A percentile compares a stretch with the other conserved stretches of the same genome.
These are phyloP conservation scores for Xylaria longipes DNA, from an alignment of 495 filamentous ascomycete species.

Conservation along the genomic window DNA sequence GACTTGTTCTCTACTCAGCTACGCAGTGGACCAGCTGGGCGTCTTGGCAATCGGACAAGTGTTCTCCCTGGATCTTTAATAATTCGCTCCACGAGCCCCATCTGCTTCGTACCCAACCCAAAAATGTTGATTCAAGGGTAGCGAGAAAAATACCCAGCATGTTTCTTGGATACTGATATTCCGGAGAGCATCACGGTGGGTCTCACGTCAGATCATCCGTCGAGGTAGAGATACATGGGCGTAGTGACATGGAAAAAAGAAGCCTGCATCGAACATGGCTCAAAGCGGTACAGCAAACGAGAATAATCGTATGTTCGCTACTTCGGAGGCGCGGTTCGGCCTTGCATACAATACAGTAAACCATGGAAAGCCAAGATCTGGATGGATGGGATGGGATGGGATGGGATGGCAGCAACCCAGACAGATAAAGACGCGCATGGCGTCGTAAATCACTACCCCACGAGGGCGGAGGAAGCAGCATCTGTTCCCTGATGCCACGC, in stretches of 20 bases:
- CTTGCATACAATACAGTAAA: constrained; percentile 10
- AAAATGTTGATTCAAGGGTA: constrained; percentile 2
- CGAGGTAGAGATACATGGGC: constrained; percentile 19
- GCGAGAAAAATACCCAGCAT: constrained; percentile 3
- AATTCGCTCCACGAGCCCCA: background rate
- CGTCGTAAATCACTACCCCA: constrained; percentile 20
- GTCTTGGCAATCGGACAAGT: constrained; percentile 5
- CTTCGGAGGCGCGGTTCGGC: background rate
- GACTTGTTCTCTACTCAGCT: background rate
- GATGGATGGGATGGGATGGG: too few species aligned
- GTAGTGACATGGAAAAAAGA: background rate
- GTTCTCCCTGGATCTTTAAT: background rate
- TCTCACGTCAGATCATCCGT: constrained; percentile 20
- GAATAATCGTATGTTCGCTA: constrained; percentile 1
- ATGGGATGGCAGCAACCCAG: constrained; percentile 8
- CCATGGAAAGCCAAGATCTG: constrained; percentile 4
- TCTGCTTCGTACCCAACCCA: constrained; percentile 28
- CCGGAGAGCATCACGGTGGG: constrained; percentile 8
- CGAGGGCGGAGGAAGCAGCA: constrained; percentile 9
- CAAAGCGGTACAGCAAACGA: background rate
- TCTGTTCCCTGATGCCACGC: background rate
- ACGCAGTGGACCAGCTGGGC: background rate
- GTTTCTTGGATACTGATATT: background rate
- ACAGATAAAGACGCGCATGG: constrained; percentile 21
- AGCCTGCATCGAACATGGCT: constrained; percentile 13